Conservation (phyloP, 495 filamentous ascomycete genomes). For the Rhizodiscina lignyota region DNA sequence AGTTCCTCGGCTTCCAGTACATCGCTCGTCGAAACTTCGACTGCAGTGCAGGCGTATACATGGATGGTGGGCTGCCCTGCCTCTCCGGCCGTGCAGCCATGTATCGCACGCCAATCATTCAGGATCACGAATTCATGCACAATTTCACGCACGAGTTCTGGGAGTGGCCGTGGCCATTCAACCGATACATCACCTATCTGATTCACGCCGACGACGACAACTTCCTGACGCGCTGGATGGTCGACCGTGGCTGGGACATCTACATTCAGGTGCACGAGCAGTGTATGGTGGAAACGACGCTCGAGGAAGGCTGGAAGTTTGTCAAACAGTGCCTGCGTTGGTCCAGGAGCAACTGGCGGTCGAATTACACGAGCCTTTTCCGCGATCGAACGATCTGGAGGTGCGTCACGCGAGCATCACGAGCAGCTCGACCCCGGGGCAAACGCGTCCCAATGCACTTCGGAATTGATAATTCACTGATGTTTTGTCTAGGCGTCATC, state of each 20-base stretch:
- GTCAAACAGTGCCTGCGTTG: conserved; percentile 42
- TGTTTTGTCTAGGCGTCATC: conserved; percentile 24
- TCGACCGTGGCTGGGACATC: conserved; percentile 37
- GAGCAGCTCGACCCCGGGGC: background rate
- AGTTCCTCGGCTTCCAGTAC: conserved; percentile 67
- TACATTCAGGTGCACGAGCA: conserved; percentile 43
- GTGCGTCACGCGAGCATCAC: too few species aligned
- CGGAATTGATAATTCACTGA: background rate
- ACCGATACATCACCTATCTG: too few species aligned
- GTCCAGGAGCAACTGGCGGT: conserved; percentile 50
- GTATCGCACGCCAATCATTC: conserved; percentile 67
- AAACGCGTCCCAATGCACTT: background rate
- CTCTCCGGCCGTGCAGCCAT: conserved; percentile 77
- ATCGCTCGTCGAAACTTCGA: conserved; percentile 78
- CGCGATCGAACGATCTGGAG: conserved; percentile 32
- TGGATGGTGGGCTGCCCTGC: conserved; percentile 76
- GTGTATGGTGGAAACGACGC: conserved; percentile 39
- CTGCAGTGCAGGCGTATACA: conserved; percentile 68
- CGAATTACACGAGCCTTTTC: conserved; percentile 39
- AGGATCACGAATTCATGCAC: conserved; percentile 52
- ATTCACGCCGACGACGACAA: conserved; percentile 56
- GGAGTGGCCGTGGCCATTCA: too few species aligned
- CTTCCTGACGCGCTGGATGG: conserved; percentile 47
- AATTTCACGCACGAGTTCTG: conserved; percentile 39
- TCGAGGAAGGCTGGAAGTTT: conserved; percentile 39